phyloP scores from a whole-genome alignment of 1,284 basidiomycete species.

The Wolfiporia cocos region DNA sequence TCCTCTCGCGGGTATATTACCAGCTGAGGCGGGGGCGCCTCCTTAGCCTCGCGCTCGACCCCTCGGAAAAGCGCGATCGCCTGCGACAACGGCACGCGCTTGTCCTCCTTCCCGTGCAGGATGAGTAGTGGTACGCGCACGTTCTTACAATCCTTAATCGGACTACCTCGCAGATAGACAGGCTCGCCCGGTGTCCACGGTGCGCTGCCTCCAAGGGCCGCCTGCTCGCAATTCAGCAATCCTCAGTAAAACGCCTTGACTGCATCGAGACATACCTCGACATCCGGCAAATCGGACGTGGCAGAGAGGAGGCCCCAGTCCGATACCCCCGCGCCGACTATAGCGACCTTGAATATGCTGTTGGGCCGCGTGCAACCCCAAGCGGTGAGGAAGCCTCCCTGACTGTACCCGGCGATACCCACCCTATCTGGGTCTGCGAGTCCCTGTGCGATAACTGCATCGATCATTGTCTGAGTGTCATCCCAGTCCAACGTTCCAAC shows the following conservation, averaged over 20 bases:
- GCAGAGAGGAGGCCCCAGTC: conserved; percentile 8
- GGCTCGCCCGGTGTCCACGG: conserved; percentile 4
- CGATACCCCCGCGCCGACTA: conserved; percentile 5
- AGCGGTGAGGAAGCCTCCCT: conserved; percentile 8
- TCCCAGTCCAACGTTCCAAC: conserved; percentile 8
- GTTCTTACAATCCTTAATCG: conserved; percentile 4
- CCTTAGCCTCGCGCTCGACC: conserved; percentile 1
- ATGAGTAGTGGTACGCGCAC: conserved; percentile 4
- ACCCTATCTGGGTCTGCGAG: conserved; percentile 3
- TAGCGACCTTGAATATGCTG: conserved; percentile 5
- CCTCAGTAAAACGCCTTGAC: too few relatives aligned
- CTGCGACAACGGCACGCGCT: conserved; percentile 5
- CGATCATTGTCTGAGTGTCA: conserved; percentile 7
- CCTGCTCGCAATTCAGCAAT: too few relatives aligned
- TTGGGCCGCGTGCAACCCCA: conserved; percentile 8
- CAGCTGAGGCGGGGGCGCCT: not conserved
- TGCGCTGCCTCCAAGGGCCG: conserved; percentile 2
- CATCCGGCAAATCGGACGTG: conserved; percentile 5
- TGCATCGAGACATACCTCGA: conserved; percentile 7
- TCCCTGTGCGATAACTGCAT: conserved; percentile 1
- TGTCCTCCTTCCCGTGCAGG: conserved; percentile 9
- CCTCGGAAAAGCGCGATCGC: conserved; percentile 7
- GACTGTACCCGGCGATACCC: conserved; percentile 7
- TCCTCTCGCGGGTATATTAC: conserved; percentile 8
- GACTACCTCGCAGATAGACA: conserved; percentile 4